Percentiles rank a stretch among this genome's conserved stretches.
Conservation (phyloP, 495 filamentous ascomycete genomes). For the Ramalina intermedia region DNA sequence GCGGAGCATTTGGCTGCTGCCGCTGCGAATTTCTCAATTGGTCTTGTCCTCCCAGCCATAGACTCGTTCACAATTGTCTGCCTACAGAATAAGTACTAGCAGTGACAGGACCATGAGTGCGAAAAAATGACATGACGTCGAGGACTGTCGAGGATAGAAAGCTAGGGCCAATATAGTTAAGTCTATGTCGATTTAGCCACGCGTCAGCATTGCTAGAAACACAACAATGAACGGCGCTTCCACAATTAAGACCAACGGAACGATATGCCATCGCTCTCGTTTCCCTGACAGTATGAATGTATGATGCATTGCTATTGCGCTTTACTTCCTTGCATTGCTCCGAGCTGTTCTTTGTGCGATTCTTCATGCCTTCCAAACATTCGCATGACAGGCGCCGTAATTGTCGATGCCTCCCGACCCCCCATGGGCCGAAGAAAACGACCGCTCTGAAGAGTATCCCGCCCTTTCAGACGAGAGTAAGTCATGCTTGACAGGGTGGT, state of each 20-base stretch:
- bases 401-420: slow-evolving; percentile 45
- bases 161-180: background rate
- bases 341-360: slow-evolving; percentile 7
- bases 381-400: slow-evolving; percentile 37
- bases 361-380: slow-evolving; percentile 37
- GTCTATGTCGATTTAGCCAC: slow-evolving; percentile 1
- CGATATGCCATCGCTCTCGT: background rate
- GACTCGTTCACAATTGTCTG: background rate
- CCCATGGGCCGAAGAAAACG: slow-evolving; percentile 26
- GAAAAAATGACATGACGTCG: background rate
- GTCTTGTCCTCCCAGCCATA: slow-evolving; percentile 36
- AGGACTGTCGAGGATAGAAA: background rate
- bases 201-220: background rate
- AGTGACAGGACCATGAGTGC: too few species aligned
- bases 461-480: slow-evolving; percentile 52
- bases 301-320: slow-evolving; percentile 1
- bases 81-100: too few species aligned
- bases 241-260: too few species aligned
- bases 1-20: slow-evolving; percentile 69
- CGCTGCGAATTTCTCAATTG: slow-evolving; percentile 78
- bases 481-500: slow-evolving; percentile 1
- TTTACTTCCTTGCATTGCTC: background rate
- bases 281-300: background rate
- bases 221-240: too few species aligned
- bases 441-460: slow-evolving; percentile 34